Evolutionary conservation across 2,329 filamentous ascomycete genomes (phyloP), one percentile per base, ranked within the genome.

Genomic region (Phaeomoniella chlamydospora): DNA sequence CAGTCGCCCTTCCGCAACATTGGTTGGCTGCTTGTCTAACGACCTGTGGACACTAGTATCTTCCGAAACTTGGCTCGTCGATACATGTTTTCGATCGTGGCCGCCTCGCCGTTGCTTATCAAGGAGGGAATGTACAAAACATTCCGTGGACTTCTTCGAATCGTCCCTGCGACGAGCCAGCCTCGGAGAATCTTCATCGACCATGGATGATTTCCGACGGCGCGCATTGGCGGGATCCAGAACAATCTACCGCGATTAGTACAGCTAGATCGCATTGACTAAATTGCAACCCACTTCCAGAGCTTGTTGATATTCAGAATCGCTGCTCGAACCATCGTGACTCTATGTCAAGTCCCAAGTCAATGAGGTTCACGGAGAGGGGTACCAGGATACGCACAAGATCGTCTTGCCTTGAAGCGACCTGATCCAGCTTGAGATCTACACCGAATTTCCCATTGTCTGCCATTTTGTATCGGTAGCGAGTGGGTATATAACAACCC

Each of bases 71-170:
- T 45, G 39, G 10, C 48, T 45, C 13, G 39, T 39, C 16, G 43
- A 44, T n/a, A 33, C 34, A 10, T 43, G 36, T 15, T 43, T 34
- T 16, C 39, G 33, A 32, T 48, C 39, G 18, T 43, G 37, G 33
- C 41, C 44, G 10, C 40, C 33, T 16, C 47, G 38, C 15, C 50
- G 45, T 32, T 42, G 45, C 47, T 49, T 48, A 41, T 67, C 65
- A 15, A 78, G 66, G 2, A 77, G 53, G 0, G 66, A 64, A 45
- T 79, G 74, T 3, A 78, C 72, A 41, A 76, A 73, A 48, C 74
- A 78, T 39, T 69, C 64, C 2, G 73, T 76, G 18, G 53, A 50
- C 43, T 56, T 45, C 42, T 52, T 29, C 39, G 38, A 37, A 11
- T 49, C 42, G 37, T 56, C 56, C 43, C 56, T 40, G 11, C 58